phyloP scores from a whole-genome alignment of 306 rosid species.

The Medicago ruthenica region DNA sequence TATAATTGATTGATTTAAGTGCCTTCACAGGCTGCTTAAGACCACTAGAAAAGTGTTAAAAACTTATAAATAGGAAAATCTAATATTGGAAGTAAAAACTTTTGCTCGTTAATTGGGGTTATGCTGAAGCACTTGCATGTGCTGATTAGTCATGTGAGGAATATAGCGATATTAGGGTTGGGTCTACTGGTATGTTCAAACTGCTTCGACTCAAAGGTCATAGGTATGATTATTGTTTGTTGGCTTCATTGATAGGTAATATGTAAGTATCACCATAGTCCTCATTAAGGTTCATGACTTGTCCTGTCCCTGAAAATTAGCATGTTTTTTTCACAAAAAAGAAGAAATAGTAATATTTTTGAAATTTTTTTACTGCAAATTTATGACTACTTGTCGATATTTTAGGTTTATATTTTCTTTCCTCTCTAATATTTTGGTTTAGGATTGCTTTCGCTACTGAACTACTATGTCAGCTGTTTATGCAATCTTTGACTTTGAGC shows the following conservation, averaged over 20 bases:
- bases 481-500: slow-evolving; percentile 36
- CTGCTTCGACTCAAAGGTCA: slow-evolving; percentile 15
- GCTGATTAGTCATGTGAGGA: slow-evolving; percentile 31
- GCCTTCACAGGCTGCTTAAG: slow-evolving; percentile 25
- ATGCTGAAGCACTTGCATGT: slow-evolving; percentile 26
- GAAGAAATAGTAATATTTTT: slow-evolving; percentile 17
- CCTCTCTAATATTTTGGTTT: slow-evolving; percentile 26
- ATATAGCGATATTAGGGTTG: slow-evolving; percentile 21
- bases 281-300: slow-evolving; percentile 11
- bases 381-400: slow-evolving; percentile 14
- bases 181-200: slow-evolving; percentile 38
- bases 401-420: slow-evolving; percentile 39
- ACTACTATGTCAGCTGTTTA: slow-evolving; percentile 20
- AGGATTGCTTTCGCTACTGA: slow-evolving; percentile 19
- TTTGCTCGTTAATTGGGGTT: slow-evolving; percentile 26
- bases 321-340: slow-evolving; percentile 17
- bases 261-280: neutral
- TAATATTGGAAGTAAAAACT: slow-evolving; percentile 16
- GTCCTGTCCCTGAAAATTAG: slow-evolving; percentile 14
- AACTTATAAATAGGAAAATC: slow-evolving; percentile 30
- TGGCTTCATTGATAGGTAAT: slow-evolving; percentile 8
- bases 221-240: slow-evolving; percentile 10
- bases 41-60: slow-evolving; percentile 23
- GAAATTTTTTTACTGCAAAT: slow-evolving; percentile 22
- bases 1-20: slow-evolving; percentile 27